Conservation (phyloP, 2,329 filamentous ascomycete species). For the Akanthomyces muscarius region DNA sequence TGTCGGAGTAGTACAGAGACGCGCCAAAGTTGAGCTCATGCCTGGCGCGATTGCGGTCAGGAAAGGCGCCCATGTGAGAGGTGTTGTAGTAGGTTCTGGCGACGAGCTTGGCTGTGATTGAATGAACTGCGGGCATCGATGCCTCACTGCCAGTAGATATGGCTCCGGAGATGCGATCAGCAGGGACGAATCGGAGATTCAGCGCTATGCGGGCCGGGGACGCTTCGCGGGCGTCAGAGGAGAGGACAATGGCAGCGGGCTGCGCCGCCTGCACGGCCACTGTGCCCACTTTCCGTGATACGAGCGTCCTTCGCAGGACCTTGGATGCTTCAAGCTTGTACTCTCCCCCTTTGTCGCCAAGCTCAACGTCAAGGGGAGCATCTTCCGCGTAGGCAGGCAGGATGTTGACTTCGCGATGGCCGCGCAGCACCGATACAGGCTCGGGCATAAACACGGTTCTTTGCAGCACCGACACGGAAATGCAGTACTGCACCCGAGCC, state of each 20-base stretch:
- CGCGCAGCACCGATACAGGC: neutral
- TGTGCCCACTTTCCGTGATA: slow-evolving; percentile 3
- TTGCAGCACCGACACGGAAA: neutral
- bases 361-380: slow-evolving; percentile 1
- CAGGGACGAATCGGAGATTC: neutral
- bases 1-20: neutral
- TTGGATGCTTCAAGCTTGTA: neutral
- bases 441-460: neutral
- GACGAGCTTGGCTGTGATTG: slow-evolving; percentile 6
- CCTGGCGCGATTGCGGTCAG: neutral
- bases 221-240: neutral
- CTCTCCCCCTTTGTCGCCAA: neutral
- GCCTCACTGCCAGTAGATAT: neutral
- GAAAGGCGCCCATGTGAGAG: slow-evolving; percentile 8
- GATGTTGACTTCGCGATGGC: neutral
- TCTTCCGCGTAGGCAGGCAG: slow-evolving; percentile 1
- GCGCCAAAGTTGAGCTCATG: slow-evolving; percentile 1
- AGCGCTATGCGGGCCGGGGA: neutral
- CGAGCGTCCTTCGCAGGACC: slow-evolving; percentile 1
- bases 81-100: slow-evolving; percentile 8
- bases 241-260: neutral
- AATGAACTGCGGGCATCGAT: neutral
- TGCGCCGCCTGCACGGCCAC: neutral
- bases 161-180: too few species aligned
- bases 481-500: slow-evolving; percentile 6